These are phyloP conservation scores for Lachnellula occidentalis DNA, from an alignment of 2,329 filamentous ascomycete species.

Conservation along the genomic window DNA sequence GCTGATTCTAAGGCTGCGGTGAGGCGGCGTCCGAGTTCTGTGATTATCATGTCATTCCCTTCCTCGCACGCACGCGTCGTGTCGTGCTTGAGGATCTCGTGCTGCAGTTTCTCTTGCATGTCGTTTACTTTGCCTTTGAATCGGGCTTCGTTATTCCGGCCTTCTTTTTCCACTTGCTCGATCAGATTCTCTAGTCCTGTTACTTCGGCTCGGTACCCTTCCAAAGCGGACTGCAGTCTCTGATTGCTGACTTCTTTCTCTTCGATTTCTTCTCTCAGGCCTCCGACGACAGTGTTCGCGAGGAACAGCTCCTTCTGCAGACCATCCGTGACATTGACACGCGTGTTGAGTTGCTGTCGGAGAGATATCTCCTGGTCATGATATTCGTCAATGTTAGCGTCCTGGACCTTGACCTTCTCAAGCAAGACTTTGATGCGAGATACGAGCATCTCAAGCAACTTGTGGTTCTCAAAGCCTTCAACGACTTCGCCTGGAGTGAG, in stretches of 20 bases:
- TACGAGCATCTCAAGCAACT: conserved; percentile 52
- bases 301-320: conserved; percentile 38
- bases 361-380: conserved; percentile 51
- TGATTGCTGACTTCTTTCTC: conserved; percentile 41
- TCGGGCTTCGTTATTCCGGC: conserved; percentile 5
- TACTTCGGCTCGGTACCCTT: conserved; percentile 49
- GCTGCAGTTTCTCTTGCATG: conserved; percentile 30
- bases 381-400: conserved; percentile 55
- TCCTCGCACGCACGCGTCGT: conserved; percentile 26
- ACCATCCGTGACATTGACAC: conserved; percentile 46
- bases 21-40: conserved; percentile 42
- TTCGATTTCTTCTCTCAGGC: conserved; percentile 20
- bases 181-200: conserved; percentile 48
- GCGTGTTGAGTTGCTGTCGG: conserved; percentile 49
- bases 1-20: conserved; percentile 36
- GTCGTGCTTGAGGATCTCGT: conserved; percentile 32
- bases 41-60: conserved; percentile 35
- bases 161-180: conserved; percentile 40
- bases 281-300: conserved; percentile 12
- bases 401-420: conserved; percentile 41
- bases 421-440: conserved; percentile 44
- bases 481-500: conserved; percentile 53
- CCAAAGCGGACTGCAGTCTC: conserved; percentile 46
- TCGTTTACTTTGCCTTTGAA: conserved; percentile 15
- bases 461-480: conserved; percentile 42